These are phyloP conservation scores for Chaetomium olivaceum DNA, from an alignment of 2,329 filamentous ascomycete species.

Conservation along the genomic window DNA sequence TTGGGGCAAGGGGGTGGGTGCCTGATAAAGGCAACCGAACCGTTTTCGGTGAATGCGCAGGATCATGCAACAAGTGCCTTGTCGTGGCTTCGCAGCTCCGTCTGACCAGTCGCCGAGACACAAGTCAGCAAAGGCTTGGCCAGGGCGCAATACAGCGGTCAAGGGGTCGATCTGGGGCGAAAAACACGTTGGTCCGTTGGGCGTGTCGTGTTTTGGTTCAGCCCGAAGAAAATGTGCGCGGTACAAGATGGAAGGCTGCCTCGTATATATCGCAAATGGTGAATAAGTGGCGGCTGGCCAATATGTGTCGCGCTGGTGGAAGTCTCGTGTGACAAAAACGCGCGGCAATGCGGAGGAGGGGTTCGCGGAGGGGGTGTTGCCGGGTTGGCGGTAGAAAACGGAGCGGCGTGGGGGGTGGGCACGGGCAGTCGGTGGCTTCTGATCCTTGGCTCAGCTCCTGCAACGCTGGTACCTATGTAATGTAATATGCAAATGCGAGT, in stretches of 20 bases:
- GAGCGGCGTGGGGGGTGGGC: not conserved
- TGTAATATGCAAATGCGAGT: too few species aligned
- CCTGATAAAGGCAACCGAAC: constrained; percentile 21
- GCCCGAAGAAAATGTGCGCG: not conserved
- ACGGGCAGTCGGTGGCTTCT: not conserved
- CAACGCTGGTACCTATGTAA: too few species aligned
- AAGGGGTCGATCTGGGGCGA: not conserved
- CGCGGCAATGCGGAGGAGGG: not conserved
- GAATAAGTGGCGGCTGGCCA: constrained; percentile 1
- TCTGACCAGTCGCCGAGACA: constrained; percentile 22
- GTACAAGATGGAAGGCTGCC: not conserved
- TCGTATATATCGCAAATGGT: constrained; percentile 8
- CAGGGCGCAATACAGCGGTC: constrained; percentile 18
- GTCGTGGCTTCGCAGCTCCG: constrained; percentile 24
- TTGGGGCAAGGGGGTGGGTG: constrained; percentile 10
- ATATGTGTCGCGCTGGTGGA: not conserved
- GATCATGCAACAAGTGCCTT: constrained; percentile 22
- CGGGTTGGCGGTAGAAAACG: constrained; percentile 4
- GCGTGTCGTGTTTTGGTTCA: not conserved
- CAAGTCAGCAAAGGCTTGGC: constrained; percentile 28
- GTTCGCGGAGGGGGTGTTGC: constrained; percentile 2
- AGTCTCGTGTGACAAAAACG: constrained; percentile 10
- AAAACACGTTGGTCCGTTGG: constrained; percentile 12
- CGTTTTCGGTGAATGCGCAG: constrained; percentile 18
- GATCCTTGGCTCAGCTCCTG: not conserved